Conservation (phyloP, 352 stramenopile genomes). For the Pythium biforme region DNA sequence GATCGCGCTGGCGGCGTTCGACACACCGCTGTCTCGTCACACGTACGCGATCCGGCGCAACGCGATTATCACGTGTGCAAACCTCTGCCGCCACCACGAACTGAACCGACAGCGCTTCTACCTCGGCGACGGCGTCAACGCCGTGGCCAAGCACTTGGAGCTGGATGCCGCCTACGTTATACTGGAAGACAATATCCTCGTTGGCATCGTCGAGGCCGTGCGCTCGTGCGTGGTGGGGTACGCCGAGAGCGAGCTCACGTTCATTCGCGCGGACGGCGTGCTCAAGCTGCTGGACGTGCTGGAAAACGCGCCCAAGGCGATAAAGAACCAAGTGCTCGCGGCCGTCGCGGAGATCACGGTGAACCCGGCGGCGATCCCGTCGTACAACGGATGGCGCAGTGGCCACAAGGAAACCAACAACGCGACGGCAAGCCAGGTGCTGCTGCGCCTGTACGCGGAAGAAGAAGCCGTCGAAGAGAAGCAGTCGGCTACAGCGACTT, state of each 20-base stretch:
- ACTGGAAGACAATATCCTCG: slow-evolving; percentile 67
- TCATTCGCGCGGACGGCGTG: slow-evolving; percentile 63
- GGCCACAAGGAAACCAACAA: slow-evolving; percentile 48
- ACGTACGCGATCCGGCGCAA: slow-evolving; percentile 68
- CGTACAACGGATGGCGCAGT: slow-evolving; percentile 59
- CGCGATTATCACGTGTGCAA: slow-evolving; percentile 53
- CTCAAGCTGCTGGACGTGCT: slow-evolving; percentile 62
- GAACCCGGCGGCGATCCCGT: slow-evolving; percentile 68
- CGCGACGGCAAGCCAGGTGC: slow-evolving; percentile 48
- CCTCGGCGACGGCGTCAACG: slow-evolving; percentile 42
- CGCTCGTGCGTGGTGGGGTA: slow-evolving; percentile 63
- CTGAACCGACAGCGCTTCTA: slow-evolving; percentile 53
- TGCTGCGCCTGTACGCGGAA: slow-evolving; percentile 64
- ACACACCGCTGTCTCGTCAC: slow-evolving; percentile 40
- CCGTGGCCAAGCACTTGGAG: slow-evolving; percentile 41
- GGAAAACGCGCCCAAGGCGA: slow-evolving; percentile 41
- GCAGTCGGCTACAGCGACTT: neutral
- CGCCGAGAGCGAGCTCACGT: slow-evolving; percentile 45
- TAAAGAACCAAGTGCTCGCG: slow-evolving; percentile 63
- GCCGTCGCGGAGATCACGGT: slow-evolving; percentile 66
- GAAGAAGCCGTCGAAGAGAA: slow-evolving; percentile 52
- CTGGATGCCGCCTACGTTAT: slow-evolving; percentile 52
- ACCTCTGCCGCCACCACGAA: slow-evolving; percentile 53
- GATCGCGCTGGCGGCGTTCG: slow-evolving; percentile 48
- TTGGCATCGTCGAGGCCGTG: slow-evolving; percentile 63